Conservation (phyloP, 495 filamentous ascomycete species). For the Aspergillus hancockii region DNA sequence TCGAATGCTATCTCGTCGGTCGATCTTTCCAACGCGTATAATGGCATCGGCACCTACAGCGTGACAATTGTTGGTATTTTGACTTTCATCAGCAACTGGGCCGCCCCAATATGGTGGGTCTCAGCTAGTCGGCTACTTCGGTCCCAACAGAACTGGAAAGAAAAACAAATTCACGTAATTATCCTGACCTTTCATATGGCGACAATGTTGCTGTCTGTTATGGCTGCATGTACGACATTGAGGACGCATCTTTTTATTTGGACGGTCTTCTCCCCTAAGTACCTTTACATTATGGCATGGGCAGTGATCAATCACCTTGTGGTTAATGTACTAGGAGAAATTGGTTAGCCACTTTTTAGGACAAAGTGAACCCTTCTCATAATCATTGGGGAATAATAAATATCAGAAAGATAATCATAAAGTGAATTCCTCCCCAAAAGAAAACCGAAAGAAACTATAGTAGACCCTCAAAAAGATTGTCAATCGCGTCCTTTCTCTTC, state of each 20-base stretch:
- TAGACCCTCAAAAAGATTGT: conserved; percentile 60
- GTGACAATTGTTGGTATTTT: conserved; percentile 70
- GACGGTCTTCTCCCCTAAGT: conserved; percentile 98
- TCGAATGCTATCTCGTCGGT: conserved; percentile 91
- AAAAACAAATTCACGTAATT: conserved; percentile 47
- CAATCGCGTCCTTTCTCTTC: conserved; percentile 58
- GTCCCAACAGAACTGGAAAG: conserved; percentile 21
- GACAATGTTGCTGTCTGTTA: conserved; percentile 65
- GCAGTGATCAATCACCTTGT: conserved; percentile 73
- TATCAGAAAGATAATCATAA: neutral
- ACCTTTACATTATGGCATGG: conserved; percentile 89
- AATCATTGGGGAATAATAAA: neutral
- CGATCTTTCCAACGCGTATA: conserved; percentile 81
- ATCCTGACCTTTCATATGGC: conserved; percentile 68
- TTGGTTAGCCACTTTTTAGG: neutral
- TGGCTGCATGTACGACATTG: conserved; percentile 82
- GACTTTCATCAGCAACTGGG: conserved; percentile 89
- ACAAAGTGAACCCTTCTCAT: neutral
- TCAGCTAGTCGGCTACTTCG: conserved; percentile 60
- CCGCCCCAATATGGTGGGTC: conserved; percentile 85
- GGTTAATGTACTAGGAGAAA: conserved; percentile 49
- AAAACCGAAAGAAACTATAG: conserved; percentile 29
- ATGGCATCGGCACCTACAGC: conserved; percentile 72
- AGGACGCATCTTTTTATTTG: conserved; percentile 95
- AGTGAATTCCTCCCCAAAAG: neutral